Evolutionary conservation across 805 yeast species (phyloP).

Genomic region (Kodamaea laetipori): DNA sequence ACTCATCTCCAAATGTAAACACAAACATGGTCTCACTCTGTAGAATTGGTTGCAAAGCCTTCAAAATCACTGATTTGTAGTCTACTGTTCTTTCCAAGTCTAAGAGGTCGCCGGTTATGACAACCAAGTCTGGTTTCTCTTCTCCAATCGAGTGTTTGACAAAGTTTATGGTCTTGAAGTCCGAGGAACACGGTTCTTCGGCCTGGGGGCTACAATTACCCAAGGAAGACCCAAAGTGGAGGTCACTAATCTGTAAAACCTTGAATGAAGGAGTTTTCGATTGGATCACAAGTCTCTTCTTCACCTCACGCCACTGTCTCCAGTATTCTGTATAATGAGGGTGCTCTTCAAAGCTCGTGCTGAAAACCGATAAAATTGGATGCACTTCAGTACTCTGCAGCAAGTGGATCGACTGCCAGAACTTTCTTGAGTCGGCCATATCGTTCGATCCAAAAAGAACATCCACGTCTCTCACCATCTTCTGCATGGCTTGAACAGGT

Average conservation of each 20-base stretch:
- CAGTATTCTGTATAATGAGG: constrained; percentile 7
- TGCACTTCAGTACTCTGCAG: constrained; percentile 8
- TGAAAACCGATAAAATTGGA: constrained; percentile 22
- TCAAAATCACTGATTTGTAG: constrained; percentile 32
- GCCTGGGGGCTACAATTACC: constrained; percentile 24
- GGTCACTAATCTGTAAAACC: constrained; percentile 40
- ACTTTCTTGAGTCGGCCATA: constrained; percentile 28
- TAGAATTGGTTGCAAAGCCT: constrained; percentile 37
- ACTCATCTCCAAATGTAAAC: constrained; percentile 40
- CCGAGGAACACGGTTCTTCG: constrained; percentile 27
- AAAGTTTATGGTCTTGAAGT: constrained; percentile 33
- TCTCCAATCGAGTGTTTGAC: constrained; percentile 24
- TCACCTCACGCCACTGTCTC: constrained; percentile 6
- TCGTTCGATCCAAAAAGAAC: constrained; percentile 35
- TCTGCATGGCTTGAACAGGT: constrained; percentile 7
- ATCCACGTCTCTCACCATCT: constrained; percentile 28
- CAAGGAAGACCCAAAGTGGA: constrained; percentile 38
- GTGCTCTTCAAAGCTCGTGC: constrained; percentile 15
- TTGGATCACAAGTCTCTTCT: constrained; percentile 11
- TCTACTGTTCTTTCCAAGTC: constrained; percentile 30
- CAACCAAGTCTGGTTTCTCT: constrained; percentile 37
- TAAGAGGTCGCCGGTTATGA: constrained; percentile 45
- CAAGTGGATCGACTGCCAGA: constrained; percentile 20
- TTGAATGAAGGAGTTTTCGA: constrained; percentile 25
- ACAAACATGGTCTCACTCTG: constrained; percentile 32